Percentiles rank a stretch among this genome's conserved stretches.
Evolutionary conservation across 1,139 yeast genomes (phyloP).

Genomic region (Debaryomycetaceae sp.): DNA sequence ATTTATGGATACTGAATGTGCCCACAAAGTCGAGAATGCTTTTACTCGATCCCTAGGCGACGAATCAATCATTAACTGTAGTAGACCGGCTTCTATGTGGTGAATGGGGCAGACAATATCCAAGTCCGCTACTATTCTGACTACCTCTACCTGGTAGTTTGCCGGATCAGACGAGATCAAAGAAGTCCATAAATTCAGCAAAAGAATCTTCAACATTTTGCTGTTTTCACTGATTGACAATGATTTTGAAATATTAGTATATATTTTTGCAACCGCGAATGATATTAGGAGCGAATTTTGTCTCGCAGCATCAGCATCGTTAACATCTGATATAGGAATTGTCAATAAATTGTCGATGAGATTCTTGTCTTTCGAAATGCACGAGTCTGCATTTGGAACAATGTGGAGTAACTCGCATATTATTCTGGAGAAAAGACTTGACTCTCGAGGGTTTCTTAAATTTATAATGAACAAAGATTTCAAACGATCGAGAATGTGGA

Average conservation of each 20-base stretch:
- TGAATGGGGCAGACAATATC: slow-evolving; percentile 32
- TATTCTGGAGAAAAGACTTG: slow-evolving; percentile 32
- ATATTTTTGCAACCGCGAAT: slow-evolving; percentile 47
- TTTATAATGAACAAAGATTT: slow-evolving; percentile 30
- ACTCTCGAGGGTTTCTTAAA: slow-evolving; percentile 14
- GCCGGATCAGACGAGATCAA: slow-evolving; percentile 43
- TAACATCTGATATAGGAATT: slow-evolving; percentile 11
- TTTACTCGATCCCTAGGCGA: slow-evolving; percentile 34
- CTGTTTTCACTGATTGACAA: slow-evolving; percentile 23
- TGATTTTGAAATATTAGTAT: slow-evolving; percentile 30
- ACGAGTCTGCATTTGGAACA: slow-evolving; percentile 37
- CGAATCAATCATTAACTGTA: slow-evolving; percentile 43
- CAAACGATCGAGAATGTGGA: slow-evolving; percentile 31
- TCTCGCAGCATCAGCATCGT: slow-evolving; percentile 12
- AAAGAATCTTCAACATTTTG: slow-evolving; percentile 30
- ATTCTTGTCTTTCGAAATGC: slow-evolving; percentile 10
- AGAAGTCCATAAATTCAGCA: slow-evolving; percentile 46
- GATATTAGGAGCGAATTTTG: slow-evolving; percentile 24
- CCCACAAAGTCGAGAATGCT: slow-evolving; percentile 60
- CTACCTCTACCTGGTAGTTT: slow-evolving; percentile 60
- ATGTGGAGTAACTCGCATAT: slow-evolving; percentile 42
- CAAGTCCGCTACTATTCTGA: slow-evolving; percentile 47
- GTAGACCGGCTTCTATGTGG: slow-evolving; percentile 59
- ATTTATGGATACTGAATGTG: slow-evolving; percentile 44
- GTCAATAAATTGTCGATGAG: slow-evolving; percentile 29